Conservation (phyloP, 495 filamentous ascomycete species). For the Ramalina intermedia region DNA sequence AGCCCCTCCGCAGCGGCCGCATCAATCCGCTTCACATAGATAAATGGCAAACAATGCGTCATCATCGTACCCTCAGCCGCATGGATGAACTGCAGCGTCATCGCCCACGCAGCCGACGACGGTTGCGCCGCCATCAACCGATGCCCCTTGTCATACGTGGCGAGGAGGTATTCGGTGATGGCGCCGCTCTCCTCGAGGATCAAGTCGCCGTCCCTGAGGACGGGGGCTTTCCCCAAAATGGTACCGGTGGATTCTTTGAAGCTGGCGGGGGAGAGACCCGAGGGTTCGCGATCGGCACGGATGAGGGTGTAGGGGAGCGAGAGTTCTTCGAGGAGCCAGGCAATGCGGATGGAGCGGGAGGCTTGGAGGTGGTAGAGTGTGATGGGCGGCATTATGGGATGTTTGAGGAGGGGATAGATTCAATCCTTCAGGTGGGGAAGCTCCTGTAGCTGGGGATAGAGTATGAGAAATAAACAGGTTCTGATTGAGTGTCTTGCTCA, state of each 20-base stretch:
- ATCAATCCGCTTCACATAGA: conserved; percentile 20
- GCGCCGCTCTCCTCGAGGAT: conserved; percentile 25
- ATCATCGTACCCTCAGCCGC: conserved; percentile 26
- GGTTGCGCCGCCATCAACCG: conserved; percentile 15
- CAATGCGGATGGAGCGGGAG: conserved; percentile 26
- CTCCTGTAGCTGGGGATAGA: no score
- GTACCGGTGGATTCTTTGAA: conserved; percentile 20
- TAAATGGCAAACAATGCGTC: conserved; percentile 21
- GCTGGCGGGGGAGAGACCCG: conserved; percentile 16
- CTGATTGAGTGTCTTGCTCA: no score
- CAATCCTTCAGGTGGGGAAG: neutral
- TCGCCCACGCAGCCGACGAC: conserved; percentile 4
- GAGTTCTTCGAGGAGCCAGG: conserved; percentile 28
- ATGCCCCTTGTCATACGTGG: conserved; percentile 18
- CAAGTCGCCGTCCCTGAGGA: conserved; percentile 20
- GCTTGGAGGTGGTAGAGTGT: conserved; percentile 29
- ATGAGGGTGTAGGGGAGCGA: conserved; percentile 19
- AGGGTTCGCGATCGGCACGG: conserved; percentile 16
- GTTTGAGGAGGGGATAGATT: neutral
- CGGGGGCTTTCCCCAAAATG: conserved; percentile 23
- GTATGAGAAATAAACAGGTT: no score
- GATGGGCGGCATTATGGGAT: conserved; percentile 14
- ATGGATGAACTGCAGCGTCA: conserved; percentile 22
- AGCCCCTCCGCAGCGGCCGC: conserved; percentile 10
- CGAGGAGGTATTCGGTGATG: conserved; percentile 17